phyloP scores from a whole-genome alignment of 441 rosid species.

The Codiaeum variegatum region DNA sequence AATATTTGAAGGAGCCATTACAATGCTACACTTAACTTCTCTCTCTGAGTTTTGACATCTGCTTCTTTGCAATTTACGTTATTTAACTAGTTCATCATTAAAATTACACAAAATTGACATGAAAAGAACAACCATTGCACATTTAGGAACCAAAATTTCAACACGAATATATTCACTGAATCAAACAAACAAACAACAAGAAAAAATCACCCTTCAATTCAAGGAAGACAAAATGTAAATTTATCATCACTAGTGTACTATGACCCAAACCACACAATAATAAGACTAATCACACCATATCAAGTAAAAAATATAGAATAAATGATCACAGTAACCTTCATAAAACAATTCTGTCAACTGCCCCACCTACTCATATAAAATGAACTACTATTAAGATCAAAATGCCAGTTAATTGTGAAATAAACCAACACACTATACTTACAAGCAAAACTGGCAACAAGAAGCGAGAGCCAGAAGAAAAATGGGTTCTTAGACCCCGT shows the following conservation, averaged over 20 bases:
- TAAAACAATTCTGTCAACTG: not conserved
- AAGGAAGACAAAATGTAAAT: not conserved
- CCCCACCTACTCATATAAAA: not conserved
- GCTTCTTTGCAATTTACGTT: not conserved
- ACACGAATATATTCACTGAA: not conserved
- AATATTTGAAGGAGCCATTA: not conserved
- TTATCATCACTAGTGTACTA: not conserved
- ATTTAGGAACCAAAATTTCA: not conserved
- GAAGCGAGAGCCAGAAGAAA: constrained; percentile 88
- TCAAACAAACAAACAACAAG: not conserved
- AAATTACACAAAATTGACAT: not conserved
- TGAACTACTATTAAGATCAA: not conserved
- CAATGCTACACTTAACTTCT: not conserved
- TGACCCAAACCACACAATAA: not conserved
- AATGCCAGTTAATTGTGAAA: not conserved
- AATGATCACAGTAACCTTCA: not conserved
- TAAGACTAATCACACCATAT: not conserved
- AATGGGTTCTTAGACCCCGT: constrained; percentile 84
- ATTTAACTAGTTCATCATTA: not conserved
- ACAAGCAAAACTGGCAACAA: constrained; percentile 87
- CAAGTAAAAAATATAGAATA: no score
- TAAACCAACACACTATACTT: constrained; percentile 30
- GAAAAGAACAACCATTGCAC: not conserved
- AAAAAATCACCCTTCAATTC: not conserved
- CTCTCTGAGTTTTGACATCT: not conserved